Evolutionary conservation across 2,329 filamentous ascomycete genomes (phyloP), one percentile per base, ranked within the genome.

Genomic region (Plectosphaerella cucumerina): DNA sequence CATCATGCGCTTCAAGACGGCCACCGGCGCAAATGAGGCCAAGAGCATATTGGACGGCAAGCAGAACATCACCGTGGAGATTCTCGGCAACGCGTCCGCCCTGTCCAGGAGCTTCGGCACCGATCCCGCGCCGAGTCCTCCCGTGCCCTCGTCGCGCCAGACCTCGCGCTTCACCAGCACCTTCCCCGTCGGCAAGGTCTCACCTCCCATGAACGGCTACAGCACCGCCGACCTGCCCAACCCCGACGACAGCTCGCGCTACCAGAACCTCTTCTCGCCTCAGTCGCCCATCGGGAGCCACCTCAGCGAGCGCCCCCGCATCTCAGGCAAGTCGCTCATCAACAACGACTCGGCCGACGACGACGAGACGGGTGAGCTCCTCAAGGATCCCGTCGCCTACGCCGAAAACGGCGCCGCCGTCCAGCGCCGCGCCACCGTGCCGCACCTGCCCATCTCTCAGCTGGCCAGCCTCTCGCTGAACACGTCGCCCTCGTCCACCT

Each of bases 261-360:
- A 82, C 58, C 81, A 85, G 57, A 83, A 74, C 54, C 69, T 89
- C 22, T 91, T 90, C 68, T 87, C 85, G 12, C 82, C 86, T 1
- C 86, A 87, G 58, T 90, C 87, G 6, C 87, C 87, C 1, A 85
- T 90, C 50, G 84, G 82, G 41, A 87, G 85, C 61, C 81, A 86
- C 49, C 74, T 87, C n/a, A 73, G 74, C n/a, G 84, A 85, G 53
- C 75, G 78, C 47, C 70, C 74, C 15, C 76, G 82, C 51, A 74
- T 81, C 35, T 80, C 82, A 3, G 85, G 87, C 58, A 90, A 90
- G 67, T 81, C 83, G 3, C 72, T 90, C 47, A 91, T 91, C 66
- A 86, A 81, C 57, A 82, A 87, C 59, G 65, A 64, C 20, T 77
- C 78, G 15, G 82, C 81, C 23, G 80, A 84, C 47, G 84, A 87